Base-by-base conservation (phyloP, 139 green algal genomes). In the Chlorella sp. region DNA sequence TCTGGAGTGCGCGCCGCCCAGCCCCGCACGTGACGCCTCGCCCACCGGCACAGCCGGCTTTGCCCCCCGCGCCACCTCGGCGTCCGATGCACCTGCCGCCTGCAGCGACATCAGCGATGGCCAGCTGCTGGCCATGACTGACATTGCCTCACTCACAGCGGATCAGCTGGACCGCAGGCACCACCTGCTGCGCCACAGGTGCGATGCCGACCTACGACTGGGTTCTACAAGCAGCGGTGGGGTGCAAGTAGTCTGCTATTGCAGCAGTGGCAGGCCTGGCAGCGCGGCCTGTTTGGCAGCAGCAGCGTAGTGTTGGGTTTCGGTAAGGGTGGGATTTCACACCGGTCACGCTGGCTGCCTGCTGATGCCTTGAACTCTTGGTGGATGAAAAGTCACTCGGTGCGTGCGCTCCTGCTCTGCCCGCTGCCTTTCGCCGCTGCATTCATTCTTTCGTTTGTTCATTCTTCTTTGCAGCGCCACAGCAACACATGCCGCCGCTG, bases 101-200 rank as follows among this genome's bases (percentile, higher is more conserved):
- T 87, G 82, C 82, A 48, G 28, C 34, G 82, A 77, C 60, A 87
- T 87, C 36, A 61, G n/a, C 21, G 82, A 87, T 61, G 37, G 32
- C 4, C 82, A 87, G 57, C 82, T 87, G 82, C 82, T 87, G 82
- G 82, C 82, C n/a, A 24, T 87, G 21, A 87, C 82, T 4, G 82
- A 87, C 82, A 87, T 60, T 2, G 60, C 82, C 22, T 37, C 16
- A 22, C 82, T 87, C 18, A 87, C 82, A 9, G 82, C 82, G 4
- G 82, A 87, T 60, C 82, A 87, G 82, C 82, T 87, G 82, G 82
- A 87, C 60, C 82, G 82, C 34, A 61, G 82, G 34, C 82, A 87
- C 82, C 82, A 87, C 60, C 60, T 87, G 82, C 82, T 87, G 82
- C 82, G 82, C n/a, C 82, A 87, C 82, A 87, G 82, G 82, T 87